A percentile compares a stretch with the other conserved stretches of the same genome.
Evolutionary conservation across 805 yeast genomes (phyloP).

Genomic region (Diddensiella transvaalensis): DNA sequence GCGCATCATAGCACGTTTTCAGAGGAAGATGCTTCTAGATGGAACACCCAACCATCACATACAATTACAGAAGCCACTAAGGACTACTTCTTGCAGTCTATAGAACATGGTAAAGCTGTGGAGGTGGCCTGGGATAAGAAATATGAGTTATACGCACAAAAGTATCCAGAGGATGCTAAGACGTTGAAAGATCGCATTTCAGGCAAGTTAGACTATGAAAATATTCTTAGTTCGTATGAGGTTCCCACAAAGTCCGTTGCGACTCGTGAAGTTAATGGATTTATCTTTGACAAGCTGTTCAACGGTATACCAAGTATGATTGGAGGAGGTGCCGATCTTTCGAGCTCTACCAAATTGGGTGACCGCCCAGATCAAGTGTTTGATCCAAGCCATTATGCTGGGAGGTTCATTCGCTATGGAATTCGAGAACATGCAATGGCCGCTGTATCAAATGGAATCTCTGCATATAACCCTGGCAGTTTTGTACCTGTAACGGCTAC

Average conservation of each 20-base stretch:
- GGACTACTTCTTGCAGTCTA: not conserved
- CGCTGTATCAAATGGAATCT: constrained; percentile 88
- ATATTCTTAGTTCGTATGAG: not conserved
- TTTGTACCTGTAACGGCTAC: constrained; percentile 42
- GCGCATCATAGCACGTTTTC: constrained; percentile 40
- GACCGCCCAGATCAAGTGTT: constrained; percentile 7
- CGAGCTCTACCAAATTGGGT: constrained; percentile 9
- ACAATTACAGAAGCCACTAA: constrained; percentile 2
- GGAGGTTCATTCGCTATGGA: constrained; percentile 63
- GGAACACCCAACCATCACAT: constrained; percentile 9
- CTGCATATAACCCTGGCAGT: constrained; percentile 36
- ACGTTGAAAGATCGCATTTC: not conserved
- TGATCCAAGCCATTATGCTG: not conserved
- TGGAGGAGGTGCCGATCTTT: constrained; percentile 5
- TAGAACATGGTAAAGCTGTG: not conserved
- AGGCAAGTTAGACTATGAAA: not conserved
- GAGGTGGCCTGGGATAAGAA: not conserved
- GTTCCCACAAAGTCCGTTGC: constrained; percentile 8
- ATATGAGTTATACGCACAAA: not conserved
- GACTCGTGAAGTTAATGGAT: constrained; percentile 7
- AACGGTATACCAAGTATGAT: not conserved
- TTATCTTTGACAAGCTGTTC: not conserved
- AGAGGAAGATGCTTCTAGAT: constrained; percentile 24
- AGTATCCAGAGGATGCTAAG: not conserved
- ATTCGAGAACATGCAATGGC: constrained; percentile 99